Evolutionary conservation across 116 monocot species (phyloP).

Genomic region (Thalassia testudinum): DNA sequence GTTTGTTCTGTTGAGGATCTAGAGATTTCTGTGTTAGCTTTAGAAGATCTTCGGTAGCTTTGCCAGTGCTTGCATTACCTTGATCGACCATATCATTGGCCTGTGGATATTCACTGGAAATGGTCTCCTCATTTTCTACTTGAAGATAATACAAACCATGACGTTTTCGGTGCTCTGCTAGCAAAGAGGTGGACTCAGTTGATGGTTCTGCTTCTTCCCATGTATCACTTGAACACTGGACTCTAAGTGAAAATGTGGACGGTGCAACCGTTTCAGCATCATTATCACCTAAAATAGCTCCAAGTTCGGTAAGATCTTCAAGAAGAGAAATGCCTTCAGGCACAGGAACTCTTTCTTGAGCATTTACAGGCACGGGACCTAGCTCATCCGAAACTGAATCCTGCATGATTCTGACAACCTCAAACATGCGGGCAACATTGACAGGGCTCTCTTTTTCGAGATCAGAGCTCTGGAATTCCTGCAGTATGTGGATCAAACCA

Average conservation of each 20-base stretch:
- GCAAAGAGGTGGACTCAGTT: constrained; percentile 37
- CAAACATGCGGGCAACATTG: constrained; percentile 10
- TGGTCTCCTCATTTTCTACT: constrained; percentile 33
- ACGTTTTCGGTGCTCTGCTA: constrained; percentile 64
- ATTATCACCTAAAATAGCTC: constrained; percentile 23
- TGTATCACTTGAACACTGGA: constrained; percentile 5
- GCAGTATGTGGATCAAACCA: constrained; percentile 34
- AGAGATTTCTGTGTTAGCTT: constrained; percentile 29
- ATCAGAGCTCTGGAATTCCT: constrained; percentile 21
- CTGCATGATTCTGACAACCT: constrained; percentile 23
- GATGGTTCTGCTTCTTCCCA: constrained; percentile 13
- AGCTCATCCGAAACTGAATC: constrained; percentile 46
- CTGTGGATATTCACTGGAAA: constrained; percentile 42
- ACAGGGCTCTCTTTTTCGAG: constrained; percentile 9
- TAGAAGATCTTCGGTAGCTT: constrained; percentile 21
- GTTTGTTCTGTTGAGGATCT: constrained; percentile 25
- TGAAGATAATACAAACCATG: constrained; percentile 82
- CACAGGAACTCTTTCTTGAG: constrained; percentile 41
- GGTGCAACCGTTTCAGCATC: constrained; percentile 12
- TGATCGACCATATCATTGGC: constrained; percentile 32
- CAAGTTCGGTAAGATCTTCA: constrained; percentile 59
- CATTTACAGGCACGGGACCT: constrained; percentile 44
- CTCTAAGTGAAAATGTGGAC: constrained; percentile 30
- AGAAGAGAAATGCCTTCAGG: constrained; percentile 56
- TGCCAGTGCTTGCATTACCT: neutral